Base-by-base conservation (phyloP, 2,329 filamentous ascomycete genomes). In the Colletotrichum caudatum region DNA sequence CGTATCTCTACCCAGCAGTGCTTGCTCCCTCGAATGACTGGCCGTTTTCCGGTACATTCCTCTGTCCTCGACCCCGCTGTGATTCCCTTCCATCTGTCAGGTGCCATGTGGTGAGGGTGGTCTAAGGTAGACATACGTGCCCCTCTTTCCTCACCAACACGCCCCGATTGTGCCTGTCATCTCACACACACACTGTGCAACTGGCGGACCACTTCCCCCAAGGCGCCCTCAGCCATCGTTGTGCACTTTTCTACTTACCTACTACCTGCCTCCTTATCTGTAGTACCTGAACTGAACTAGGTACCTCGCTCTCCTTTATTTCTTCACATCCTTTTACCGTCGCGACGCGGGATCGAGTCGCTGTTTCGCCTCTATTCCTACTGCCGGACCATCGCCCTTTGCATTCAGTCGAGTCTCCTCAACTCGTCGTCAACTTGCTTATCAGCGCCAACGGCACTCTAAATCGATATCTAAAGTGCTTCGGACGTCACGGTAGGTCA, bases 111-210 rank as follows among this genome's bases (percentile, higher is more conserved):
- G 61, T 64, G 56, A 58, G 56, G 37, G 58, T 41, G 37, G 48
- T 66, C 65, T 46, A 59, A 53, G 44, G 29, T 41, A 44, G 64
- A 64, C 69, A 44, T 68, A 64, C 69, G 44, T 44, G 44, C 44
- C 69, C 69, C 69, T 69, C 69, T 71, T 69, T 69, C 69, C 69
- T 71, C 59, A 56, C 60, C 48, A 64, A 64, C 46, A 66, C 53
- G 48, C 35, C 59, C 58, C 59, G 16, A 51, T 26, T 33, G 39
- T 35, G 64, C 69, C 65, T 59, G 54, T 33, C 63, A 48, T 60
- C 60, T 64, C 65, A 64, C 65, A 72, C 69, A 72, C 65, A 44
- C 69, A 72, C 69, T 72, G 69, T 72, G 65, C 54, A 50, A 41
- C 65, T 56, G 66, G 65, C 46, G 65, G 66, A 63, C 64, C 59